phyloP scores from a whole-genome alignment of 306 rosid genomes.

The Quercus robur region DNA sequence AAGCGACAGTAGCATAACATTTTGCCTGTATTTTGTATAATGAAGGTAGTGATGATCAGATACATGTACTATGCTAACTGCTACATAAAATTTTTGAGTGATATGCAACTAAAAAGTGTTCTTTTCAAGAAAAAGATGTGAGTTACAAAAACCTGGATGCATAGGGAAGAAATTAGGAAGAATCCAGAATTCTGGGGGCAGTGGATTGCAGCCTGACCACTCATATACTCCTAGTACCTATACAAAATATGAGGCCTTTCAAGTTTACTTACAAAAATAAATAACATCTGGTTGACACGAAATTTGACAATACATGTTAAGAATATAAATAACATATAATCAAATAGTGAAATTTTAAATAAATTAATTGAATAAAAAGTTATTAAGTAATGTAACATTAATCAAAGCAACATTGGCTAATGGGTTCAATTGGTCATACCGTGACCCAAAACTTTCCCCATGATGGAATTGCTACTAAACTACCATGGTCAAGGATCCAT shows the following conservation, averaged over 20 bases:
- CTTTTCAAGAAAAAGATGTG: not conserved
- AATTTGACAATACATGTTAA: too few relatives aligned
- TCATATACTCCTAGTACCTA: constrained; percentile 65
- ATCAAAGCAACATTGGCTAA: too few relatives aligned
- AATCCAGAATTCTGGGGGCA: constrained; percentile 77
- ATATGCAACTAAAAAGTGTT: not conserved
- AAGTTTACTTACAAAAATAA: not conserved
- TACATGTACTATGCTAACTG: too few relatives aligned
- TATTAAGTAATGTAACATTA: too few relatives aligned
- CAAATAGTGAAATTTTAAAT: too few relatives aligned
- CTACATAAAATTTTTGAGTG: too few relatives aligned
- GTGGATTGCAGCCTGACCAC: constrained; percentile 71
- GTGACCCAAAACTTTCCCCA: constrained; percentile 81
- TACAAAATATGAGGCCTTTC: not conserved
- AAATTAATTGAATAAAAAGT: too few relatives aligned
- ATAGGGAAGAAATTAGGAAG: constrained; percentile 42
- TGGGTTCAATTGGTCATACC: constrained; percentile 9
- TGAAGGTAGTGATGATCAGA: too few relatives aligned
- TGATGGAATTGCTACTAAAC: constrained; percentile 53
- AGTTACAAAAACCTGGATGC: constrained; percentile 48
- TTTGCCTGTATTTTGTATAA: constrained; percentile 38
- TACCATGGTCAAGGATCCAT: constrained; percentile 73
- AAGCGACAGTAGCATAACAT: constrained; percentile 63
- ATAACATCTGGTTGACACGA: too few relatives aligned
- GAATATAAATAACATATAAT: too few relatives aligned